These are phyloP conservation scores for Linum tenue DNA, from an alignment of 345 rosid species.

Conservation along the genomic window DNA sequence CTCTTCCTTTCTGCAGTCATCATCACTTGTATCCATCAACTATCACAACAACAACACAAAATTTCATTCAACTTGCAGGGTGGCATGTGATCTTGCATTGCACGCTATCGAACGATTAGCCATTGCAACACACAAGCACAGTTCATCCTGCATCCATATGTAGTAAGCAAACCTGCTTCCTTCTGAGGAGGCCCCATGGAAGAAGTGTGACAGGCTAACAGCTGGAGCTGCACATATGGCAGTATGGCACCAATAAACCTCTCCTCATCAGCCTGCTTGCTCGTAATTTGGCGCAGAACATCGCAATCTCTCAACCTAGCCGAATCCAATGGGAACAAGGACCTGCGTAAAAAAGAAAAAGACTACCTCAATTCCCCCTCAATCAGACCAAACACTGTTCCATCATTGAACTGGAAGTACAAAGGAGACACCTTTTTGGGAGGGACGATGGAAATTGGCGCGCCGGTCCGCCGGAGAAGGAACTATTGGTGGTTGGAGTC, in stretches of 20 bases:
- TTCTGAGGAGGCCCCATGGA: constrained; percentile 88
- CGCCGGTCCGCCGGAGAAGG: background rate
- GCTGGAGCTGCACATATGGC: constrained; percentile 96
- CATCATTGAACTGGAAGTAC: background rate
- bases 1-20: constrained; percentile 44
- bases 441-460: constrained; percentile 12
- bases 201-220: constrained; percentile 77
- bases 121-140: constrained; percentile 16
- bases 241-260: constrained; percentile 75
- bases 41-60: constrained; percentile 17
- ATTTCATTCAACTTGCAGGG: constrained; percentile 27
- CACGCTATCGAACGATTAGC: constrained; percentile 42
- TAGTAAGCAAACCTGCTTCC: constrained; percentile 45
- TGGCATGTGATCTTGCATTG: constrained; percentile 80
- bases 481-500: constrained; percentile 1
- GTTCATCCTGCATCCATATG: background rate
- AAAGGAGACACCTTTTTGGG: constrained; percentile 43
- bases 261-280: constrained; percentile 68
- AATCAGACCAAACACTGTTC: background rate
- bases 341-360: constrained; percentile 33
- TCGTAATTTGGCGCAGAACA: constrained; percentile 50
- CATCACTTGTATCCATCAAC: constrained; percentile 44
- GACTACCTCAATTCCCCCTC: no score
- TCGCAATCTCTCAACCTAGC: constrained; percentile 73
- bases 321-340: constrained; percentile 75